Evolutionary conservation across 2,329 filamentous ascomycete species (phyloP).

Genomic region (Hypoxylon sp.): DNA sequence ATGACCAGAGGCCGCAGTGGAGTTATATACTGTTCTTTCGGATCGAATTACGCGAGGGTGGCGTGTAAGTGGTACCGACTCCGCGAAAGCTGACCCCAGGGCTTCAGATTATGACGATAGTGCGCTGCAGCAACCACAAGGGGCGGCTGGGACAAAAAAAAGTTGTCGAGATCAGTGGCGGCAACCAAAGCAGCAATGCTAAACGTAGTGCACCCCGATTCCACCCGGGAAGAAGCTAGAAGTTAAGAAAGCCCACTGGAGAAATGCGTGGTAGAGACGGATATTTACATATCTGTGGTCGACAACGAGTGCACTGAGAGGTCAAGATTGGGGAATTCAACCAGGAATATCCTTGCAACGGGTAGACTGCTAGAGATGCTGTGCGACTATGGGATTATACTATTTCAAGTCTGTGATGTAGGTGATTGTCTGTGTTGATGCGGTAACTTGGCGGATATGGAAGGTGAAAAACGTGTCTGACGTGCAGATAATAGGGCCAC

Average conservation of each 20-base stretch:
- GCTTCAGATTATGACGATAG: slow-evolving; percentile 21
- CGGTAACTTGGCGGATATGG: slow-evolving; percentile 18
- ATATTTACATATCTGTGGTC: slow-evolving; percentile 38
- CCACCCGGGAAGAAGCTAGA: slow-evolving; percentile 28
- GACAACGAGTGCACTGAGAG: slow-evolving; percentile 28
- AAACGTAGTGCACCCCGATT: slow-evolving; percentile 25
- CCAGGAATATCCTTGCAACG: slow-evolving; percentile 35
- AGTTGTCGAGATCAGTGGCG: slow-evolving; percentile 25
- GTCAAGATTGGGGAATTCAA: slow-evolving; percentile 23
- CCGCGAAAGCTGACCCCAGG: slow-evolving; percentile 27
- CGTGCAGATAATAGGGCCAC: slow-evolving; percentile 27
- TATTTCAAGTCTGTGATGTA: slow-evolving; percentile 29
- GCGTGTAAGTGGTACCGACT: slow-evolving; percentile 35
- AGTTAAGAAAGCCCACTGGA: slow-evolving; percentile 18
- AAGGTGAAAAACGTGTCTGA: slow-evolving; percentile 24
- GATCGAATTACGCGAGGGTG: slow-evolving; percentile 29
- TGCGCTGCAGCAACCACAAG: slow-evolving; percentile 28
- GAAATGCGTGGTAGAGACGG: slow-evolving; percentile 28
- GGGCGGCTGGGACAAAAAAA: slow-evolving; percentile 37
- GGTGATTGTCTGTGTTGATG: slow-evolving; percentile 20
- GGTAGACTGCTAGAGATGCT: slow-evolving; percentile 27
- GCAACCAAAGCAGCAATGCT: slow-evolving; percentile 18
- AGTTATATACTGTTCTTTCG: slow-evolving; percentile 31
- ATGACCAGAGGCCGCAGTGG: slow-evolving; percentile 24
- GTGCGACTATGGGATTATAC: slow-evolving; percentile 34